phyloP scores from a whole-genome alignment of 2,329 filamentous ascomycete species.

The Colletotrichum horii region DNA sequence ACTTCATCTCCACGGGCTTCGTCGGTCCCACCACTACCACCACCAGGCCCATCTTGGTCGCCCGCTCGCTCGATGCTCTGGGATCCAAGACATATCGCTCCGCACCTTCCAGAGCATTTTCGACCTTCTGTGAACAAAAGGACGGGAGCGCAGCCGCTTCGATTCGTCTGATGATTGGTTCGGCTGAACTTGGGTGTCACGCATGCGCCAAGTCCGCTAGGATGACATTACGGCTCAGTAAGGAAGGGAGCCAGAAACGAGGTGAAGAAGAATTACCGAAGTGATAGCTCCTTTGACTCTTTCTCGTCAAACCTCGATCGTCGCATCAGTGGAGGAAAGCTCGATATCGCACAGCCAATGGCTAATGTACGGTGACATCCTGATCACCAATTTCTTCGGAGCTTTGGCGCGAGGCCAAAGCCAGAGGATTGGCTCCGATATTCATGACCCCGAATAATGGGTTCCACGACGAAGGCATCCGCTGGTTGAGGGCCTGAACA shows the following conservation, averaged over 20 bases:
- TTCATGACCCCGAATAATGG: background rate
- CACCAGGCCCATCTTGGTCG: background rate
- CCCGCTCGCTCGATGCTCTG: background rate
- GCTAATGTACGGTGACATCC: slow-evolving; percentile 16
- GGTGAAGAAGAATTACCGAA: background rate
- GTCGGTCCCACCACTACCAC: background rate
- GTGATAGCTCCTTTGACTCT: background rate
- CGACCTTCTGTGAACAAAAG: background rate
- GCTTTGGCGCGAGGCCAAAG: background rate
- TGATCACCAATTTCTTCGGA: background rate
- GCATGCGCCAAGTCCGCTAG: background rate
- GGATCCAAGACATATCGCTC: background rate
- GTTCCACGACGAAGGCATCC: background rate
- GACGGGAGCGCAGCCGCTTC: background rate
- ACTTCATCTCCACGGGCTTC: background rate
- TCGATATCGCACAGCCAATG: slow-evolving; percentile 12
- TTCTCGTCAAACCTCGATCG: slow-evolving; percentile 13
- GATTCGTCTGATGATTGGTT: slow-evolving; percentile 5
- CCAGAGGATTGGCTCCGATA: background rate
- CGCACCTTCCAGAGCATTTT: slow-evolving; percentile 6
- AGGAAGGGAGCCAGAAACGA: background rate
- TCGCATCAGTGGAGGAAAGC: slow-evolving; percentile 12
- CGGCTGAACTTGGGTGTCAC: slow-evolving; percentile 7
- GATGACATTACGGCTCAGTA: background rate
- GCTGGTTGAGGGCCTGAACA: background rate